Base-by-base conservation (phyloP, 2,329 filamentous ascomycete genomes). In the Calonectria henricotiae region DNA sequence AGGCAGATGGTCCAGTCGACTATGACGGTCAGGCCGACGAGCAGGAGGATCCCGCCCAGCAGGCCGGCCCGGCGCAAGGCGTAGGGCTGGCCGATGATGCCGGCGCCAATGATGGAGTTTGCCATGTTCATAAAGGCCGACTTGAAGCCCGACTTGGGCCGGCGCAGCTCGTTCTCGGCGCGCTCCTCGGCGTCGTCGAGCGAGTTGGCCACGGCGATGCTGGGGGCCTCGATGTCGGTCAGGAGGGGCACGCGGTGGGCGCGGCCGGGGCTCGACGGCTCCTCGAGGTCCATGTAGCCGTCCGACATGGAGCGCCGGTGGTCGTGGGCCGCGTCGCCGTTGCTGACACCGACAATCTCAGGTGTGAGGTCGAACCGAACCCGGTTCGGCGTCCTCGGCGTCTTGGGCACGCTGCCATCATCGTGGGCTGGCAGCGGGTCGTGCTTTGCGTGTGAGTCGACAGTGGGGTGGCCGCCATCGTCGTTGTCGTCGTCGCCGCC, bases 111-210 rank as follows among this genome's bases (percentile, higher is more conserved):
- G 81, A 99, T 99, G 77, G 94, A 97, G 85, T 99, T 99, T 73
- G 96, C 96, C 96, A 99, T 99, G 84, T 99, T 99, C 95, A 98
- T 98, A 76, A 99, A 98, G 3, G 96, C 96, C 80, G 93, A 94
- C 72, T 89, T 88, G 84, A 98, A 88, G 5, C 93, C 93, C 68
- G 94, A 97, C 84, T 96, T 96, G 55, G 96, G 95, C 67, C 95
- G 88, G 46, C 79, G 78, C 67, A 87, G 85, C 79, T 91, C 89
- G 39, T 85, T 83, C 76, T 88, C 86, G 5, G 86, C 87, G 82
- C 86, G 87, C 47, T 84, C 76, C 30, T 76, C 76, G 5, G 73
- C 72, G 65, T 79, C 77, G 73, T 83, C 83, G 77, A 82, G 81
- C 6, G 81, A 75, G 83, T 92, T 84, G 87, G 88, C 94, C 58